phyloP scores from a whole-genome alignment of 1,284 basidiomycete genomes.

The Phenoliferia sp. region DNA sequence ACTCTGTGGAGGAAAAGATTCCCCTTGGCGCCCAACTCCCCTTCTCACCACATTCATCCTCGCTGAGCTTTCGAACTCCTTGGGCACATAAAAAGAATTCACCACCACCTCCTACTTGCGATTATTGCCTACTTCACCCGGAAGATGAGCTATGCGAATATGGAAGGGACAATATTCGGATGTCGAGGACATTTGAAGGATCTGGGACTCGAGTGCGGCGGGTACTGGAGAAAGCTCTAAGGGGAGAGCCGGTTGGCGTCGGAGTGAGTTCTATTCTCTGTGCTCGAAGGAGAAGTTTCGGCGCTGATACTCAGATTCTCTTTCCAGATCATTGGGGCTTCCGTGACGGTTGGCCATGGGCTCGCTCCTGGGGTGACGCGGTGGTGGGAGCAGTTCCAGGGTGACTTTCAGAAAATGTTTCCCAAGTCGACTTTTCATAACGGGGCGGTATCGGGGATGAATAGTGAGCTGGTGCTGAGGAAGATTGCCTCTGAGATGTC shows the following conservation, averaged over 20 bases:
- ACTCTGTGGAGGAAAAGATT: no score
- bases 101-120: slow-evolving; percentile 3
- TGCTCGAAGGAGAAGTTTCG: not conserved
- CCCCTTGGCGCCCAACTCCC: no score
- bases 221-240: slow-evolving; percentile 24
- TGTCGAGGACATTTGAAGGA: slow-evolving; percentile 26
- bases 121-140: slow-evolving; percentile 4
- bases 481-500: no score
- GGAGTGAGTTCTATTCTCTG: not conserved
- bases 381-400: slow-evolving; percentile 2
- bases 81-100: not conserved
- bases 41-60: no score
- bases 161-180: slow-evolving; percentile 21
- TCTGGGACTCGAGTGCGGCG: slow-evolving; percentile 18
- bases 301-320: not conserved
- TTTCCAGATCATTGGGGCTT: not conserved
- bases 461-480: no score
- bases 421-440: slow-evolving; percentile 2
- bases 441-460: slow-evolving; percentile 14
- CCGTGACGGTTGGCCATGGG: not conserved
- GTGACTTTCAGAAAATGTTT: slow-evolving; percentile 6
- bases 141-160: slow-evolving; percentile 26
- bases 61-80: no score
- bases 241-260: slow-evolving; percentile 21
- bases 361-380: not conserved